Conservation (phyloP, 1,284 basidiomycete species). For the Apiotrichum gamsii region DNA sequence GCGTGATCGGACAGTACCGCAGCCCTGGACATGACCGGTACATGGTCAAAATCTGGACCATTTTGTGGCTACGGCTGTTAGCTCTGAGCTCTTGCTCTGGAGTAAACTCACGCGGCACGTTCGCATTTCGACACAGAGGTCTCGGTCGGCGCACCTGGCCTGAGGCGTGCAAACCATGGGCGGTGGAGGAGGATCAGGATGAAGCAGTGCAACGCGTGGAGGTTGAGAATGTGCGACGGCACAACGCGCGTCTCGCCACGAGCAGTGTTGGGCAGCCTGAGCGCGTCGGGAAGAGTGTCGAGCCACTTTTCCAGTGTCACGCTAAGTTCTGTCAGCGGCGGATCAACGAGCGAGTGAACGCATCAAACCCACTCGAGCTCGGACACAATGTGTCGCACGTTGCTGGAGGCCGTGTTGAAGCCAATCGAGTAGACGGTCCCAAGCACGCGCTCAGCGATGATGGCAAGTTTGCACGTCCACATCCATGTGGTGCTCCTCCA, state of each 20-base stretch:
- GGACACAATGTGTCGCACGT: constrained; percentile 13
- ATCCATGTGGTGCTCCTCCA: constrained; percentile 20
- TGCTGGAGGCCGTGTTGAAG: constrained; percentile 10
- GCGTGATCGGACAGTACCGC: constrained; percentile 28
- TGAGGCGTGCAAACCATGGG: constrained; percentile 16
- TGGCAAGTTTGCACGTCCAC: constrained; percentile 17
- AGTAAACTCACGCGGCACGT: constrained; percentile 10
- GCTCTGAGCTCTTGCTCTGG: too few species aligned
- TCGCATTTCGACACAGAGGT: constrained; percentile 13
- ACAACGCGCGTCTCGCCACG: constrained; percentile 4
- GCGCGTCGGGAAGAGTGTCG: constrained; percentile 14
- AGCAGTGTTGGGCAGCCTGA: constrained; percentile 6
- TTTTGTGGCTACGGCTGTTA: too few species aligned
- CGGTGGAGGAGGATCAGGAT: constrained; percentile 26
- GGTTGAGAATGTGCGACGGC: constrained; percentile 22
- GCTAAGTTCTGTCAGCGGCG: too few species aligned
- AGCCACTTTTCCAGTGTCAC: constrained; percentile 18
- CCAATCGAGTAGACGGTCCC: constrained; percentile 15
- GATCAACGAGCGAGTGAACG: too few species aligned
- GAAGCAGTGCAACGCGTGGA: constrained; percentile 23
- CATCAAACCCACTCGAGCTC: constrained; percentile 12
- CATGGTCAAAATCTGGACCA: constrained; percentile 22
- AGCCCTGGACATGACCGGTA: constrained; percentile 27
- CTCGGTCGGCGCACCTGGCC: constrained; percentile 1
- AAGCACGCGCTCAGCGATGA: constrained; percentile 20